Percentiles rank a stretch among this genome's conserved stretches.
Evolutionary conservation across 139 green algal genomes (phyloP).

Genomic region (Marvania coccoides): DNA sequence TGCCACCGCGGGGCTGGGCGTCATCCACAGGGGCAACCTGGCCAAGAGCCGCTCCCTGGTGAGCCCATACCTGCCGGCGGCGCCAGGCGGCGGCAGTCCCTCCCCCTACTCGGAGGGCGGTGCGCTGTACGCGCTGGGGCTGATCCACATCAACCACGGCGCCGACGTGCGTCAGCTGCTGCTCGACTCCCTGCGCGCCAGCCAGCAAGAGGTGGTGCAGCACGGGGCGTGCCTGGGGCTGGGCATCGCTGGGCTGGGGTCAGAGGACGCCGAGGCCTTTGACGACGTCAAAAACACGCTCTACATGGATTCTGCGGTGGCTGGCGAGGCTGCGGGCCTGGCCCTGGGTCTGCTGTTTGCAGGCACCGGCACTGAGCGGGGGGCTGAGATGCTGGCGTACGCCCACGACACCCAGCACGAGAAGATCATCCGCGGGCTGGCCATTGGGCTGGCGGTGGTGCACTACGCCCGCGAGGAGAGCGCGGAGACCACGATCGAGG

Average conservation of each 20-base stretch:
- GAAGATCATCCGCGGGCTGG: slow-evolving; percentile 66
- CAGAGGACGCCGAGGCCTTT: slow-evolving; percentile 73
- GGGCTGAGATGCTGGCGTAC: slow-evolving; percentile 88
- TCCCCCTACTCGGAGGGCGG: slow-evolving; percentile 76
- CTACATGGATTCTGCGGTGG: slow-evolving; percentile 69
- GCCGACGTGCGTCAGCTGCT: slow-evolving; percentile 73
- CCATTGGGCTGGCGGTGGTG: slow-evolving; percentile 82
- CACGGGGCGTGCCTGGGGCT: slow-evolving; percentile 96
- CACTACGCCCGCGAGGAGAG: slow-evolving; percentile 90
- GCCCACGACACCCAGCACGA: slow-evolving; percentile 86
- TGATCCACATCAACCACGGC: slow-evolving; percentile 94
- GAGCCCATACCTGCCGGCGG: slow-evolving; percentile 86
- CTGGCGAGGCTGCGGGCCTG: slow-evolving; percentile 76
- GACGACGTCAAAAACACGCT: slow-evolving; percentile 94
- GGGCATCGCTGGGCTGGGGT: slow-evolving; percentile 84
- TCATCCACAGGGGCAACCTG: slow-evolving; percentile 94
- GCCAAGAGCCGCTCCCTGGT: slow-evolving; percentile 69
- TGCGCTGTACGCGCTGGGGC: slow-evolving; percentile 92
- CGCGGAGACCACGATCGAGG: slow-evolving; percentile 87
- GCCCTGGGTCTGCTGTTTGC: slow-evolving; percentile 87
- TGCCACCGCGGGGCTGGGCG: slow-evolving; percentile 93
- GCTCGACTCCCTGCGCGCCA: slow-evolving; percentile 70
- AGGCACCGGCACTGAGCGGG: slow-evolving; percentile 63
- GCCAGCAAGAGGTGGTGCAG: slow-evolving; percentile 80
- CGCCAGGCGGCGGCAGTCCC: slow-evolving; percentile 40